These are phyloP conservation scores for Panicum hallii DNA, from an alignment of 202 grass and related monocot species.

Conservation along the genomic window DNA sequence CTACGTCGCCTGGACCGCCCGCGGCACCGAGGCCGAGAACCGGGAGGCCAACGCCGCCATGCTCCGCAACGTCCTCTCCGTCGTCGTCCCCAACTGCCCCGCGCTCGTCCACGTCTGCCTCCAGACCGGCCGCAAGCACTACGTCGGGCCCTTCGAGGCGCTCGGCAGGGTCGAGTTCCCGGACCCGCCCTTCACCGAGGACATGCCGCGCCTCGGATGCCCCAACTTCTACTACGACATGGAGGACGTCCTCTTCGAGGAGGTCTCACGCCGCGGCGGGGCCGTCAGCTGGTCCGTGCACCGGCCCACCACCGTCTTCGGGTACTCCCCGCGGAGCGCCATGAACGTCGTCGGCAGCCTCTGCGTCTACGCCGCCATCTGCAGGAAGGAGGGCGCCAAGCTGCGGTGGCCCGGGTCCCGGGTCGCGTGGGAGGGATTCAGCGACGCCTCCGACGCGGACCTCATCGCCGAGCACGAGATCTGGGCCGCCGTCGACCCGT, in stretches of 20 bases:
- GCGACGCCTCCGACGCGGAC: conserved; percentile 72
- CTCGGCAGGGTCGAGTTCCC: not conserved
- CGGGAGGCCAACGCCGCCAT: conserved; percentile 65
- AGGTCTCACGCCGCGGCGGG: conserved; percentile 56
- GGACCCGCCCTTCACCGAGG: conserved; percentile 76
- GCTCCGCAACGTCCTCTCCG: conserved; percentile 77
- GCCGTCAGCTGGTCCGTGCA: conserved; percentile 81
- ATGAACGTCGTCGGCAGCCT: conserved; percentile 81
- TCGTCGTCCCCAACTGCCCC: conserved; percentile 63
- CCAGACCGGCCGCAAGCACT: conserved; percentile 87
- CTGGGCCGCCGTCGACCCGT: conserved; percentile 78
- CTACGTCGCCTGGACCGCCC: conserved; percentile 61
- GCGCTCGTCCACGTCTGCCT: conserved; percentile 85
- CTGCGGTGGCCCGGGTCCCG: conserved; percentile 65
- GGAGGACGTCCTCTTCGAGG: conserved; percentile 76
- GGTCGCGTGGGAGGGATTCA: conserved; percentile 67
- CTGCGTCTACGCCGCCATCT: conserved; percentile 88
- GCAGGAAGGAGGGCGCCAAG: conserved; percentile 64
- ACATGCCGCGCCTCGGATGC: conserved; percentile 63
- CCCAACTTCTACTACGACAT: conserved; percentile 87
- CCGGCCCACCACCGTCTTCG: conserved; percentile 69
- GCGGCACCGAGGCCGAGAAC: conserved; percentile 54
- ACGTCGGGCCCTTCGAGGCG: conserved; percentile 60
- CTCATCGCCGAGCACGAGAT: conserved; percentile 90
- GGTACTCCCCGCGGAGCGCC: conserved; percentile 71